A percentile compares a stretch with the other conserved stretches of the same genome.
phyloP scores from a whole-genome alignment of 129 eudicot genomes.

The Deinandra increscens region DNA sequence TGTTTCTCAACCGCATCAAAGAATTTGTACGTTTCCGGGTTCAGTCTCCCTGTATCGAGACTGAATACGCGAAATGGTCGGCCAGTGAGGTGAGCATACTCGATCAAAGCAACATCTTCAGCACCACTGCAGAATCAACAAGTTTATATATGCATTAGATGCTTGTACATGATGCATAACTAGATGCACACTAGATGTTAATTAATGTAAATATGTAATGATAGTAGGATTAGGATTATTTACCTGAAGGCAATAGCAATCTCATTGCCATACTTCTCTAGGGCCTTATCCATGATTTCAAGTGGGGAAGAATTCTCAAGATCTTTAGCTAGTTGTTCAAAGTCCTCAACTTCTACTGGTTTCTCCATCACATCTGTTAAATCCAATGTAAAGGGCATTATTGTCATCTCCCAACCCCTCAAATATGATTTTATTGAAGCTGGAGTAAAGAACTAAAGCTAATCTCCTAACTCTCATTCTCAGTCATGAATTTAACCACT shows the following conservation, averaged over 20 bases:
- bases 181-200: neutral
- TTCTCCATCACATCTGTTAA: conserved; percentile 60
- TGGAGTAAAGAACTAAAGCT: no score
- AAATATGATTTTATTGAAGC: neutral
- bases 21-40: conserved; percentile 81
- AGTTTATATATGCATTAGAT: conserved; percentile 2
- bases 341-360: conserved; percentile 58
- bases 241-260: conserved; percentile 98
- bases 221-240: neutral
- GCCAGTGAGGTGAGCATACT: conserved; percentile 89
- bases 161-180: neutral
- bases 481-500: neutral
- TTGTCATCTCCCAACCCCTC: neutral
- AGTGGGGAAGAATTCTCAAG: conserved; percentile 85
- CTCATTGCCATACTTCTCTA: conserved; percentile 78
- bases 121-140: conserved; percentile 67
- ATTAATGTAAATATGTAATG: no score
- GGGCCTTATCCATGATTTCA: conserved; percentile 90
- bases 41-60: conserved; percentile 85
- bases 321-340: conserved; percentile 63
- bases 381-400: neutral
- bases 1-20: conserved; percentile 82
- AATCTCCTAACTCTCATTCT: neutral
- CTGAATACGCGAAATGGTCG: conserved; percentile 92
- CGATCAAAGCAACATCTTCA: conserved; percentile 96